Base-by-base conservation (phyloP, 768 basidiomycete genomes). In the Pleurotus tuber-regium region DNA sequence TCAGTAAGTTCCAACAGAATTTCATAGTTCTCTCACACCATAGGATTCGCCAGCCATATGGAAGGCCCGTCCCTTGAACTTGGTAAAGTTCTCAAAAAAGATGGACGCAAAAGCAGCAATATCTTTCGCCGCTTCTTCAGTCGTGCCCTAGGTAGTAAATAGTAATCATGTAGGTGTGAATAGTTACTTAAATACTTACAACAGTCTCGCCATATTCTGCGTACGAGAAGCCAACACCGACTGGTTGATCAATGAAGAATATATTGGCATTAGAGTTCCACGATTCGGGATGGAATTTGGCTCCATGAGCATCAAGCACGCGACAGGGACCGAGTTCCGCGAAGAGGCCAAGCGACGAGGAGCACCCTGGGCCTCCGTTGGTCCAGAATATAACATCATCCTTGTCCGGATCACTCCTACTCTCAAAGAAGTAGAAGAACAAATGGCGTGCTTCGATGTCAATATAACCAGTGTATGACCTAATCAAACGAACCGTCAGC, bases 361-460 rank as follows among this genome's bases (percentile, higher is more conserved):
- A 69, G 54, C 77, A 67, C 38, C 69, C 70, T 28, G 67, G 66
- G 48, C 86, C 72, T 56, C 76, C 76, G 43, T 72, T 76, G 0
- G 73, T 75, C 77, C 77, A 78, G 59, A 84, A 79, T 8, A 84
- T 79, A 6, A 84, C 77, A 56, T 83, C 82, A 61, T 84, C 83
- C 49, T 68, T 77, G 29, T 73, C 75, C 4, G 84, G 83, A 53
- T 84, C 70, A 44, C 66, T 76, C 43, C 89, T 69, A 51, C 82
- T 84, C 62, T 89, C 86, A 62, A 89, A 89, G 63, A 89, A 89
- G 69, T 86, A 86, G 72, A 89, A 89, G 61, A 85, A 86, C 14
- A 86, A 56, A 59, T 85, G 84, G 4, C 82, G 73, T 4, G 82
- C 72, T 60, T 80, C 70, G 39, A 84, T 73, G 53, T 86, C 84